Evolutionary conservation across 2,329 filamentous ascomycete genomes (phyloP), one percentile per base, ranked within the genome.

Genomic region (Pyricularia sp.): DNA sequence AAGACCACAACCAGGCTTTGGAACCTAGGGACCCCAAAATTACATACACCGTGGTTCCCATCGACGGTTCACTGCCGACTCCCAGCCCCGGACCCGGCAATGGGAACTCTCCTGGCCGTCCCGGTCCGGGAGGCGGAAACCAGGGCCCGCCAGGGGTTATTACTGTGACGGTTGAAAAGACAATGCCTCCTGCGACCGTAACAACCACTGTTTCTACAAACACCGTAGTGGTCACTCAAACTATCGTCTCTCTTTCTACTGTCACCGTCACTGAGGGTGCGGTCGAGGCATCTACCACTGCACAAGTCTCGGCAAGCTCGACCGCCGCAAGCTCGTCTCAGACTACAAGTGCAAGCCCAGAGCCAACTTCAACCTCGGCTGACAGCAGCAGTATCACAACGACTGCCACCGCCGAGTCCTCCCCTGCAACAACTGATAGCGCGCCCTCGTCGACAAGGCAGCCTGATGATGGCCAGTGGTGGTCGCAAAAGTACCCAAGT

Each of bases 11-110:
- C 14, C 70, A 79, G 6, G 42, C 20, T 25, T 61, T 61, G 25
- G 58, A 26, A 10, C n/a, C 58, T 7, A 61, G 58, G 58, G 58
- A 23, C 12, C 74, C 70, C 23, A 75, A 77, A 59, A 77, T 78
- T 50, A 79, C 77, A 1, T 80, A 79, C 68, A 79, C 79, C 11
- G 77, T 80, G 1, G 77, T 80, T 30, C 76, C 78, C 7, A 79
- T 80, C 69, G 75, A 79, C 64, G 78, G 78, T 55, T 69, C 71
- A 42, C 26, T 31, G 63, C 58, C 69, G 28, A 50, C 67, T 68
- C 63, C 26, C 30, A 28, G 5, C 25, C 50, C n/a, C 70, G 71
- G 50, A 67, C 64, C 25, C 67, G 68, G 25, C 66, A 68, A 26
- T 42, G 71, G 70, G 66, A 20, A 66, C 4, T 70, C 58, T 26